These are phyloP conservation scores for Solanum hybrid DNA, from an alignment of 305 asterid genomes.

Conservation along the genomic window DNA sequence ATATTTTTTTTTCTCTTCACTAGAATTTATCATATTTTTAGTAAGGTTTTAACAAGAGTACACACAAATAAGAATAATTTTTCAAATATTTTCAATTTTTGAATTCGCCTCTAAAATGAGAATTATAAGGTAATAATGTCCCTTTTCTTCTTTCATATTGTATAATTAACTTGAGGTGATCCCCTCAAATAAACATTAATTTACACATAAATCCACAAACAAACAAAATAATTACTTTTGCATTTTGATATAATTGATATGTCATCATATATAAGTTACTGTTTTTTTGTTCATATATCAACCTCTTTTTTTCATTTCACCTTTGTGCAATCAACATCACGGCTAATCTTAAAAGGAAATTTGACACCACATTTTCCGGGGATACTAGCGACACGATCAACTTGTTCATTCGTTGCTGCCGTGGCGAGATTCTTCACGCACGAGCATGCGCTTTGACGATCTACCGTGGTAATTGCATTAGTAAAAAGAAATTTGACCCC, in stretches of 20 bases:
- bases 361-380: conserved; percentile 26
- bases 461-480: conserved; percentile 11
- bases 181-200: not conserved
- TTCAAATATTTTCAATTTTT: too few species aligned
- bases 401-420: not conserved
- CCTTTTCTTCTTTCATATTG: not conserved
- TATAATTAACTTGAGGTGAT: not conserved
- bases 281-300: not conserved
- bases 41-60: too few species aligned
- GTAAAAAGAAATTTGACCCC: conserved; percentile 18
- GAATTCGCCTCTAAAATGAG: too few species aligned
- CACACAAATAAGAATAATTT: too few species aligned
- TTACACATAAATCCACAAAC: not conserved
- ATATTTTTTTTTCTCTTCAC: too few species aligned
- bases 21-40: too few species aligned
- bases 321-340: conserved; percentile 19
- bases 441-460: conserved; percentile 17
- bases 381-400: conserved; percentile 12
- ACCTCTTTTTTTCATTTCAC: not conserved
- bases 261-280: not conserved
- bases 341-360: conserved; percentile 22
- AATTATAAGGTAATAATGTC: too few species aligned
- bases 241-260: not conserved
- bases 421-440: conserved; percentile 27
- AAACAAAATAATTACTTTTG: not conserved